Percentiles rank a stretch among this genome's conserved stretches.
Evolutionary conservation across 2,329 filamentous ascomycete species (phyloP).

Genomic region (Aureobasidium sp.): DNA sequence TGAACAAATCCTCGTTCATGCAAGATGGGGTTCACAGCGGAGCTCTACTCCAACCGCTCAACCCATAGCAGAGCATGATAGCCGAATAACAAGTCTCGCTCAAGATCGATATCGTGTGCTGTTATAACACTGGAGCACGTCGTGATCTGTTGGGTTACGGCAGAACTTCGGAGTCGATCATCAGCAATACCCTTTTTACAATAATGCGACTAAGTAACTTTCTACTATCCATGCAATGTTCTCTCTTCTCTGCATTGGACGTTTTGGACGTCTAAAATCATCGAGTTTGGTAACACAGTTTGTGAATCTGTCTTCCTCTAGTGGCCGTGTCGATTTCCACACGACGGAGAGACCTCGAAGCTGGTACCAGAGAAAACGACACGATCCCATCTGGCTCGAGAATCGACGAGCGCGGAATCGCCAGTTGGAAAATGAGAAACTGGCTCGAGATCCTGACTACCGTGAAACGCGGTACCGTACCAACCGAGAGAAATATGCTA

Average conservation of each 20-base stretch:
- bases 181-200: neutral
- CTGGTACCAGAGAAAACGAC: neutral
- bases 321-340: no score
- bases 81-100: neutral
- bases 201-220: neutral
- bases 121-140: neutral
- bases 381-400: neutral
- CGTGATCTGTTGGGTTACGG: neutral
- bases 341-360: neutral
- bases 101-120: neutral
- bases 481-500: neutral
- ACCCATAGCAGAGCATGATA: neutral
- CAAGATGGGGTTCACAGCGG: neutral
- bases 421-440: neutral
- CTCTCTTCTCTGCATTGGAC: neutral
- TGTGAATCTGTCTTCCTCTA: neutral
- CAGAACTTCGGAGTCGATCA: neutral
- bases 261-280: no score
- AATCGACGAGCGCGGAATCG: neutral
- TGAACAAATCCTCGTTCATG: neutral
- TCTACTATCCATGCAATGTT: neutral
- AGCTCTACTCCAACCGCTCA: neutral
- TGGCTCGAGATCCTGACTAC: neutral
- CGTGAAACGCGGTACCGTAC: no score
- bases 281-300: neutral